Conservation (phyloP, 2,329 filamentous ascomycete genomes). For the Cladosporium sp. region DNA sequence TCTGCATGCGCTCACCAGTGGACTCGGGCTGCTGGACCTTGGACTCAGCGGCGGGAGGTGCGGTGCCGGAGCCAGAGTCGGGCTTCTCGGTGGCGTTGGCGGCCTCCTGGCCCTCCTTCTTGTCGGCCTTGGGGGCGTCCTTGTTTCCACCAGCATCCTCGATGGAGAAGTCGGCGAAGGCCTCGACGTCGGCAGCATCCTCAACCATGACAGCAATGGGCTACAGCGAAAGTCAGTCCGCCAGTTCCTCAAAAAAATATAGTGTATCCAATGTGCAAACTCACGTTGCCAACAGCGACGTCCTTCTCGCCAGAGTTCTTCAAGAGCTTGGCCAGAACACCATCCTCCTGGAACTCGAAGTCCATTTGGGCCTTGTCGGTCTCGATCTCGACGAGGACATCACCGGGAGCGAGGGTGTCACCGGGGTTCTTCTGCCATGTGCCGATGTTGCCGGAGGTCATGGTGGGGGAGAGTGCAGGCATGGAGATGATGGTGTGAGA, state of each 20-base stretch:
- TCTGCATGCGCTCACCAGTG: conserved; percentile 75
- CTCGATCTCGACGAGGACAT: conserved; percentile 82
- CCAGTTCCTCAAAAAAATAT: not conserved
- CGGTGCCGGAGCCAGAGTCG: conserved; percentile 57
- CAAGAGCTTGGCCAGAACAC: conserved; percentile 89
- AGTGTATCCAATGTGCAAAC: conserved; percentile 41
- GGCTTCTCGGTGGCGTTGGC: conserved; percentile 62
- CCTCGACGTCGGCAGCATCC: conserved; percentile 80
- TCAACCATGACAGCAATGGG: conserved; percentile 95
- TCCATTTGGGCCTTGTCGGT: conserved; percentile 99
- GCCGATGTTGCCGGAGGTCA: conserved; percentile 95
- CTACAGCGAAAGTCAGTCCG: conserved; percentile 50
- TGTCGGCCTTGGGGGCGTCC: conserved; percentile 58
- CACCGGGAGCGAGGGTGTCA: conserved; percentile 82
- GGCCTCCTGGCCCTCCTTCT: conserved; percentile 63
- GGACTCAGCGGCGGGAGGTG: conserved; percentile 51
- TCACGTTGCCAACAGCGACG: conserved; percentile 87
- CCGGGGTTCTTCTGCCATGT: conserved; percentile 97
- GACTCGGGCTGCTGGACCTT: conserved; percentile 69
- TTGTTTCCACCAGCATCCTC: conserved; percentile 89
- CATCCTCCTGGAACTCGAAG: conserved; percentile 99
- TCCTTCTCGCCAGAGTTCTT: conserved; percentile 94
- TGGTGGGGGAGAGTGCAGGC: conserved; percentile 96
- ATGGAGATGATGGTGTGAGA: conserved; percentile 95
- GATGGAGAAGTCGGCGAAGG: conserved; percentile 85